Conservation (phyloP, 169 alveolate genomes). For the Eimeria tenella region DNA sequence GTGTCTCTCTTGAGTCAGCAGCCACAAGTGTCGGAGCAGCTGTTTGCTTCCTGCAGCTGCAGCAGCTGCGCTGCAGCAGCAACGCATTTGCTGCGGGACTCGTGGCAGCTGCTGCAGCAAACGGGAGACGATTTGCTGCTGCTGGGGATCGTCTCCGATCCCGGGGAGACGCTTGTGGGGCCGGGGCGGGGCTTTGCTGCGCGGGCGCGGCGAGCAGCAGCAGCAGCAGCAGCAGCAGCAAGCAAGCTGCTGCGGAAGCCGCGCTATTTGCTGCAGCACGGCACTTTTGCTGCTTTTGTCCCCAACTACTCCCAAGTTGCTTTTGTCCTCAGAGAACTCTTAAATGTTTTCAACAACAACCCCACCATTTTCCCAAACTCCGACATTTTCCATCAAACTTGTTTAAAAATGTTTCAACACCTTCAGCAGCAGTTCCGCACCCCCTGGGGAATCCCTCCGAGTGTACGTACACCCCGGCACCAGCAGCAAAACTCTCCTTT, state of each 20-base stretch:
- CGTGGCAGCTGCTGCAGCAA: slow-evolving; percentile 26
- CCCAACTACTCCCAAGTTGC: slow-evolving; percentile 22
- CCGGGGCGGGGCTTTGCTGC: not conserved
- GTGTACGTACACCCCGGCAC: slow-evolving; percentile 1
- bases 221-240: not conserved
- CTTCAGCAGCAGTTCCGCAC: slow-evolving; percentile 5
- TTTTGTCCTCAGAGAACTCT: not conserved
- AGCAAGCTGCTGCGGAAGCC: slow-evolving; percentile 9
- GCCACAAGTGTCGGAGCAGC: slow-evolving; percentile 19
- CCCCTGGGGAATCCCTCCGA: slow-evolving; percentile 12
- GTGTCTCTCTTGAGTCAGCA: not conserved
- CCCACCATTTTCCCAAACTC: not conserved
- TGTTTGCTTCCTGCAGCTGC: not conserved
- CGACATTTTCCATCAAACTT: not conserved
- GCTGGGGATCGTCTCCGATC: slow-evolving; percentile 1
- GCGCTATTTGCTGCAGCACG: not conserved
- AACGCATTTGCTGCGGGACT: not conserved
- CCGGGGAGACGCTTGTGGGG: not conserved
- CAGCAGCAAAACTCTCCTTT: not conserved
- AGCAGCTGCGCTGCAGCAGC: not conserved
- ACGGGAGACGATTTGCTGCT: slow-evolving; percentile 44
- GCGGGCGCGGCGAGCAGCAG: not conserved
- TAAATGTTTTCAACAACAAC: not conserved
- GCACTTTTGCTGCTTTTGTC: not conserved
- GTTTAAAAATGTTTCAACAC: not conserved